Evolutionary conservation across 2,329 filamentous ascomycete genomes (phyloP).

Genomic region (Apiospora malaysiana): DNA sequence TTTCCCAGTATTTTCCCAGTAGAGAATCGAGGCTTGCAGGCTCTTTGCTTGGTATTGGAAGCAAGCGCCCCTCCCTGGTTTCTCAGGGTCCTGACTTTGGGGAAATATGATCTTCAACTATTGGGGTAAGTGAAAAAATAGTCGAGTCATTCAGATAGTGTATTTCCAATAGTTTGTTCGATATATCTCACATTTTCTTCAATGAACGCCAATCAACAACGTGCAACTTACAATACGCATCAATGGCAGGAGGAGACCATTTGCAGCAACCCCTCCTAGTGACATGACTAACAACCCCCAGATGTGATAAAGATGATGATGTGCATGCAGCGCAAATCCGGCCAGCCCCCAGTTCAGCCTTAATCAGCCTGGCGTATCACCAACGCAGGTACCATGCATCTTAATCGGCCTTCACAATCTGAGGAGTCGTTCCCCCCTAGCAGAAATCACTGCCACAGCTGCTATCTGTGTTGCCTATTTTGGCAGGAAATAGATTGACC

Average conservation of each 20-base stretch:
- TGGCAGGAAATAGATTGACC: constrained; percentile 1
- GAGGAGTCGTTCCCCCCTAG: neutral
- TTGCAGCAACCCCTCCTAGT: neutral
- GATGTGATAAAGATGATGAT: constrained; percentile 9
- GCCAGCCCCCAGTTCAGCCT: constrained; percentile 15
- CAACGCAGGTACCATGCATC: constrained; percentile 19
- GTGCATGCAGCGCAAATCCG: constrained; percentile 17
- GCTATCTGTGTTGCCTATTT: neutral
- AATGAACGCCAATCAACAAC: neutral
- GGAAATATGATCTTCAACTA: constrained; percentile 15
- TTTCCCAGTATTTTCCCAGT: constrained; percentile 7
- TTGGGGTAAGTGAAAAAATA: neutral
- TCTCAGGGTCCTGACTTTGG: constrained; percentile 11
- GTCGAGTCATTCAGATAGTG: neutral
- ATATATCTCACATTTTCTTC: neutral
- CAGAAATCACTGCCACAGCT: neutral
- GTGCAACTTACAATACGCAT: neutral
- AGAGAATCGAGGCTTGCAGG: neutral
- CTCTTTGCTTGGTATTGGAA: neutral
- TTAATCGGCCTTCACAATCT: neutral
- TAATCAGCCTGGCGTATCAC: constrained; percentile 12
- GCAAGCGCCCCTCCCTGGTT: neutral
- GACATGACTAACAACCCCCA: constrained; percentile 3
- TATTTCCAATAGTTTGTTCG: neutral
- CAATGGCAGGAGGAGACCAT: neutral